Conservation (phyloP, 257 asterid genomes). For the Solanum pennellii region DNA sequence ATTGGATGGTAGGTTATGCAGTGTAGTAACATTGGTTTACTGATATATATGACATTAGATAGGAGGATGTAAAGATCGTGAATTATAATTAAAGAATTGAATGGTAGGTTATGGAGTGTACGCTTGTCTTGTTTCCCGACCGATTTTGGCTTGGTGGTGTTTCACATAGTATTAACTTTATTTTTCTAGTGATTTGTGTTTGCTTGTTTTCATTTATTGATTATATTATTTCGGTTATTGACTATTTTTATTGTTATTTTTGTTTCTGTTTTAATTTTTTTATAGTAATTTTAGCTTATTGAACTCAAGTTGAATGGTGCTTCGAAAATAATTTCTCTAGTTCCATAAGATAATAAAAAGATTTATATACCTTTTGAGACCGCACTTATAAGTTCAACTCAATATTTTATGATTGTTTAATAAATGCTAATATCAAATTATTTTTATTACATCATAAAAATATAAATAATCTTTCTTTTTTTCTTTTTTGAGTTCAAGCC, state of each 20-base stretch:
- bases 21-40: not conserved
- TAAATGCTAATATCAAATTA: not conserved
- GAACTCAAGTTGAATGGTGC: not conserved
- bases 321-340: not conserved
- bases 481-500: not conserved
- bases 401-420: not conserved
- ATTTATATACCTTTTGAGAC: not conserved
- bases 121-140: not conserved
- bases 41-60: not conserved
- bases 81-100: not conserved
- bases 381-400: accelerated
- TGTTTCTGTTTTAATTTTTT: not conserved
- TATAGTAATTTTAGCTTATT: not conserved
- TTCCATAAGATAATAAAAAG: not conserved
- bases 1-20: not conserved
- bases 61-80: no score
- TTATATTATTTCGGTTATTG: not conserved
- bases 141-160: not conserved
- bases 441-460: no score
- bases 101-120: not conserved
- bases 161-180: not conserved
- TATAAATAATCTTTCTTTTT: not conserved
- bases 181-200: not conserved
- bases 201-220: not conserved
- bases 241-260: not conserved